A percentile compares a stretch with the other conserved stretches of the same genome.
These are phyloP conservation scores for Aspergillus novofumigatus DNA, from an alignment of 2,329 filamentous ascomycete genomes.

Conservation along the genomic window DNA sequence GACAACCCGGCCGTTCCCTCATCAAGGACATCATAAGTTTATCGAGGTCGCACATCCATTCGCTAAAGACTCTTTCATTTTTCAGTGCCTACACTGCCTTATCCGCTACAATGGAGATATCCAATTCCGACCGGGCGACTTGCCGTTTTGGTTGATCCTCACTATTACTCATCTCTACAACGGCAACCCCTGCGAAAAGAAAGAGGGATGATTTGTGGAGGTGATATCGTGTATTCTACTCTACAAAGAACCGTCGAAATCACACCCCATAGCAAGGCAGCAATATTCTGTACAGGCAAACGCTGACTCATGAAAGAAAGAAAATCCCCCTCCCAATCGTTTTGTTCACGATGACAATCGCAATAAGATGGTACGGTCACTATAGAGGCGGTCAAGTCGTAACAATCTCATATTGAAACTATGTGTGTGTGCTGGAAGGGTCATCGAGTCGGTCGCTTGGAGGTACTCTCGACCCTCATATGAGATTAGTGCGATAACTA, in stretches of 20 bases:
- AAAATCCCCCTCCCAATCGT: slow-evolving; percentile 13
- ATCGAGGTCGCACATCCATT: background rate
- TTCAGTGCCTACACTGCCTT: background rate
- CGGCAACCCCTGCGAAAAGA: background rate
- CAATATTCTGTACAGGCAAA: slow-evolving; percentile 26
- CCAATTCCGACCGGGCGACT: background rate
- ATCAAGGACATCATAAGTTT: slow-evolving; percentile 19
- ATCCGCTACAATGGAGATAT: background rate
- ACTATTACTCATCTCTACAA: background rate
- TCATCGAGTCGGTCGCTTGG: slow-evolving; percentile 25
- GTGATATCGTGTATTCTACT: slow-evolving; percentile 16
- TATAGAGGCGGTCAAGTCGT: slow-evolving; percentile 29
- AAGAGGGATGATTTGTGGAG: slow-evolving; percentile 5
- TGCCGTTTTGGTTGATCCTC: background rate
- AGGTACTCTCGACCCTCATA: slow-evolving; percentile 16
- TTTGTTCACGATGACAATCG: slow-evolving; percentile 16
- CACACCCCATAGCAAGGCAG: slow-evolving; percentile 15
- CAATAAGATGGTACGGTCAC: slow-evolving; percentile 17
- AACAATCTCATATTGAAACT: slow-evolving; percentile 37
- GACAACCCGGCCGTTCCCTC: slow-evolving; percentile 5
- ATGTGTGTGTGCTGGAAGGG: slow-evolving; percentile 29
- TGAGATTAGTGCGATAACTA: slow-evolving; percentile 14
- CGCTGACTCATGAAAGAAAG: slow-evolving; percentile 19
- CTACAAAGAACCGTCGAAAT: slow-evolving; percentile 17
- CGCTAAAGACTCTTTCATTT: background rate